Evolutionary conservation across 495 filamentous ascomycete genomes (phyloP), one percentile per base, ranked within the genome.

Genomic region (Penicillium daleae): DNA sequence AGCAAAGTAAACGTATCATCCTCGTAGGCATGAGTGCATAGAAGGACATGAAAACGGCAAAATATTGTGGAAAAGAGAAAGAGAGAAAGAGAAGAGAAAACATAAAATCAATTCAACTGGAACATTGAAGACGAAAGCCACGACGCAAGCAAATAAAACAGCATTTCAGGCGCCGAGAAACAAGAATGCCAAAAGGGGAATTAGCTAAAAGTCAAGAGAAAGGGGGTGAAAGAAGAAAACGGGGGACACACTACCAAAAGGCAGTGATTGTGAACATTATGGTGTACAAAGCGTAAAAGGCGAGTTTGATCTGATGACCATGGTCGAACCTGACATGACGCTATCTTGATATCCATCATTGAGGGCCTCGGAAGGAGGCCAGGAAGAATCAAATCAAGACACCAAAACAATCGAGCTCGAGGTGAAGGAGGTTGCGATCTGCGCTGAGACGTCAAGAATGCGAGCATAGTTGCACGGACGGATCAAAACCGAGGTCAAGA

Each of bases 21-120:
- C 33, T 57, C 44, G 40, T 64, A 51, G 57, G 56, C 59, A 66
- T 51, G 66, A 61, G 50, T 17, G 53, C 60, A 60, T 68, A 55
- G 39, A 54, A 60, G 33, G 19, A 39, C 56, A 53, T 26, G 7
- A 10, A 59, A 63, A 19, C 33, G 42, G n/a, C 39, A 37, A 12
- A 40, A 37, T 22, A 13, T 35, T 35, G 57, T 46, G 57, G 15
- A 40, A 21, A 60, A 32, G 12, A 37, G 39, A 60, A 55, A 15
- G 21, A 44, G 22, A 48, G 13, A 35, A 48, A 46, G 58, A 5
- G 17, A 39, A 37, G 0, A 15, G 17, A 39, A 37, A 39, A 17
- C 35, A 39, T 17, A 39, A 57, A n/a, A 8, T 54, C 29, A 21
- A 54, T 32, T 35, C n/a, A 32, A 17, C 7, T 33, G 17, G 54